These are phyloP conservation scores for Claviceps purpurea DNA, from an alignment of 2,329 filamentous ascomycete genomes.

Conservation along the genomic window DNA sequence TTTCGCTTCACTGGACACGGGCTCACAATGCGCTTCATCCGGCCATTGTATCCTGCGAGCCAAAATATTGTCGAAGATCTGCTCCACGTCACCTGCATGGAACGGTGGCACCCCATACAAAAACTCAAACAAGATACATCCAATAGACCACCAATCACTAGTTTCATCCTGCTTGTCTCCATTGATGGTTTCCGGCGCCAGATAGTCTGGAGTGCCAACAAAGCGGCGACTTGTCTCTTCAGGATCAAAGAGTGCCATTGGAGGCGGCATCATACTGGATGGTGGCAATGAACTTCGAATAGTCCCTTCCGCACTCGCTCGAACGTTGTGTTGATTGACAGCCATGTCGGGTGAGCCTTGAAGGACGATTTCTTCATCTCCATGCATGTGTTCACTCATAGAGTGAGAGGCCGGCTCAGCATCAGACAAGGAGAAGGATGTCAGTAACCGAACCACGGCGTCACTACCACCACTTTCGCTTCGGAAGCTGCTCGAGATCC, in stretches of 20 bases:
- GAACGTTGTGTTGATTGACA: conserved; percentile 21
- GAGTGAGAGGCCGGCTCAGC: conserved; percentile 27
- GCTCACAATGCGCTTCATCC: conserved; percentile 59
- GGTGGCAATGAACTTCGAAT: conserved; percentile 26
- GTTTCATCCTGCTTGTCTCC: conserved; percentile 93
- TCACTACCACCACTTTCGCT: conserved; percentile 93
- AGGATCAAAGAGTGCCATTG: conserved; percentile 90
- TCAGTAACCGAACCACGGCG: conserved; percentile 68
- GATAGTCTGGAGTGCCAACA: conserved; percentile 91
- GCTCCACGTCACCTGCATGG: conserved; percentile 75
- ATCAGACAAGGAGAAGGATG: conserved; percentile 63
- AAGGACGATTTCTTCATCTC: conserved; percentile 64
- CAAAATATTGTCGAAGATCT: conserved; percentile 95
- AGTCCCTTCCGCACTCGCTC: conserved; percentile 21
- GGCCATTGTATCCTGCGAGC: conserved; percentile 87
- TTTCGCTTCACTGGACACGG: conserved; percentile 72
- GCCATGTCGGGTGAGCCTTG: conserved; percentile 67
- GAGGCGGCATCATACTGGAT: conserved; percentile 68
- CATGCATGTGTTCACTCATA: conserved; percentile 40
- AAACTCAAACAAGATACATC: conserved; percentile 95
- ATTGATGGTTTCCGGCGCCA: conserved; percentile 92
- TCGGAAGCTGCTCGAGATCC: conserved; percentile 61
- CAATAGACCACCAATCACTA: conserved; percentile 99
- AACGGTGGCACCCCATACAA: conserved; percentile 89
- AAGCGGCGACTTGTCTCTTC: conserved; percentile 88